A percentile compares a stretch with the other conserved stretches of the same genome.
phyloP scores from a whole-genome alignment of 306 rosid species.

The Dryas drummondii region DNA sequence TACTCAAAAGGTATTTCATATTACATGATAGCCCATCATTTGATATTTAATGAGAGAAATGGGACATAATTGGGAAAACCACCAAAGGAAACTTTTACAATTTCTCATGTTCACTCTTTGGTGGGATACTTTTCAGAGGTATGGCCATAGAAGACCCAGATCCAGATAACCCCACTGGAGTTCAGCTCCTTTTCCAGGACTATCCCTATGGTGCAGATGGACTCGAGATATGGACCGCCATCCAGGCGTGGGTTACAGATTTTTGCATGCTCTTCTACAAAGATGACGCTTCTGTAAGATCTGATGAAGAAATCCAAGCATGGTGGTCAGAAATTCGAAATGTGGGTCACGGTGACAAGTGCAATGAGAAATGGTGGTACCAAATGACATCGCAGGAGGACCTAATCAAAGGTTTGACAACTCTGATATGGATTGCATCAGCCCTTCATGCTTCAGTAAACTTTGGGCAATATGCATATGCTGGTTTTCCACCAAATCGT shows the following conservation, averaged over 20 bases:
- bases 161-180: constrained; percentile 47
- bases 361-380: constrained; percentile 47
- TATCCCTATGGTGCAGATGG: constrained; percentile 82
- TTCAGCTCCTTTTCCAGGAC: constrained; percentile 55
- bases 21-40: neutral
- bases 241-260: constrained; percentile 62
- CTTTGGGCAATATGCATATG: constrained; percentile 59
- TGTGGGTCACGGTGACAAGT: constrained; percentile 61
- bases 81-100: neutral
- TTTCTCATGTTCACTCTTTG: neutral
- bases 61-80: neutral
- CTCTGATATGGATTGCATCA: constrained; percentile 71
- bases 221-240: constrained; percentile 72
- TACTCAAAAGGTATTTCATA: constrained; percentile 51
- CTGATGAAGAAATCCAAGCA: constrained; percentile 61
- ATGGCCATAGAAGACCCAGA: constrained; percentile 55
- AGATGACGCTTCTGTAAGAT: constrained; percentile 39
- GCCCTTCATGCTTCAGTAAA: constrained; percentile 65
- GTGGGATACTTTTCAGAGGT: constrained; percentile 39
- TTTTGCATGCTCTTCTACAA: constrained; percentile 61
- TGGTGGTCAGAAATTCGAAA: constrained; percentile 72
- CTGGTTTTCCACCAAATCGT: constrained; percentile 51
- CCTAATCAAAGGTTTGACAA: constrained; percentile 60
- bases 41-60: neutral
- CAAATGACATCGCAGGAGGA: constrained; percentile 41